These are phyloP conservation scores for Colletotrichum sp. DNA, from an alignment of 2,329 filamentous ascomycete genomes.

Conservation along the genomic window DNA sequence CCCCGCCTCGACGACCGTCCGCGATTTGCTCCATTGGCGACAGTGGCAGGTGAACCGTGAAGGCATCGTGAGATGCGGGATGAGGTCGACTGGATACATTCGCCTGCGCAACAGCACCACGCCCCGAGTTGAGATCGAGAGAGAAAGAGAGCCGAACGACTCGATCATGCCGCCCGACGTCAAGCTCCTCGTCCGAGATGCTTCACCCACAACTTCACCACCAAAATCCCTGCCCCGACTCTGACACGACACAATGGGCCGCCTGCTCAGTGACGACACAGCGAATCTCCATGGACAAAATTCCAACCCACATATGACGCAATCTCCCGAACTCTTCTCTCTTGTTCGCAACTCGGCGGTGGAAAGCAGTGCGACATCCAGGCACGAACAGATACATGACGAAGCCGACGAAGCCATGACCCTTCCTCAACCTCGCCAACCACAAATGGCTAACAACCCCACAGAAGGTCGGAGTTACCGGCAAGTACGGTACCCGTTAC, in stretches of 20 bases:
- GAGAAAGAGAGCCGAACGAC: conserved; percentile 1
- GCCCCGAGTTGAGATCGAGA: conserved; percentile 4
- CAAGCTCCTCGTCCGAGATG: neutral
- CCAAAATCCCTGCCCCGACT: neutral
- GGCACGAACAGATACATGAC: neutral
- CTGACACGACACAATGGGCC: neutral
- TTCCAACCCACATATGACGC: neutral
- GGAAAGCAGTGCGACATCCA: neutral
- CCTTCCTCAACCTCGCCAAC: neutral
- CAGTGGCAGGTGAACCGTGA: neutral
- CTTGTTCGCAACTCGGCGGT: neutral
- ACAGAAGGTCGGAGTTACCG: conserved; percentile 96
- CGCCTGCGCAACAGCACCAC: neutral
- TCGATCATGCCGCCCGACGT: neutral
- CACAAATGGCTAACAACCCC: conserved; percentile 19
- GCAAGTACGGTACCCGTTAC: conserved; percentile 96
- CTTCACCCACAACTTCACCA: neutral
- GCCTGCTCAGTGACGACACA: neutral
- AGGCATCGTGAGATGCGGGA: neutral
- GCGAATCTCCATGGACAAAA: neutral
- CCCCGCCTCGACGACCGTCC: neutral
- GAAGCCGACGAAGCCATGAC: neutral
- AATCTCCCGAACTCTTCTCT: neutral
- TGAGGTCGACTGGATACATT: neutral
- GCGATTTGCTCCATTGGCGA: neutral